Conservation (phyloP, 306 rosid species). For the Vigna unguiculata region DNA sequence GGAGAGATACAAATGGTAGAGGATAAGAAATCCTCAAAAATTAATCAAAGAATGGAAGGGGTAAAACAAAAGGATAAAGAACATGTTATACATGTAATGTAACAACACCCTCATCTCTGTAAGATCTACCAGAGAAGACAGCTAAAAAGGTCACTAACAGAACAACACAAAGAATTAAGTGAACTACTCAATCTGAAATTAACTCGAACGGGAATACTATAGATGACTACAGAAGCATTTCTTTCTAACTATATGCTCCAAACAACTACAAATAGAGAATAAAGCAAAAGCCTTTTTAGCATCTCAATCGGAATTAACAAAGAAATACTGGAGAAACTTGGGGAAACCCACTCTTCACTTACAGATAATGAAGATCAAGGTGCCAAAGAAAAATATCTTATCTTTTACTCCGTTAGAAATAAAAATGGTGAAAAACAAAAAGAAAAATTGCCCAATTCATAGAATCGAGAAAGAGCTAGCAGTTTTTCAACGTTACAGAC, state of each 20-base stretch:
- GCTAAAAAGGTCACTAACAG: neutral
- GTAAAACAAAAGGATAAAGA: neutral
- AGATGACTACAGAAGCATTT: neutral
- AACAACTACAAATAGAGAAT: neutral
- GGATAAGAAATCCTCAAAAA: conserved; percentile 4
- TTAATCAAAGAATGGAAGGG: neutral
- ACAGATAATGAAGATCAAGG: conserved; percentile 9
- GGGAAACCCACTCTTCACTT: neutral
- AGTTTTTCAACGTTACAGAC: conserved; percentile 5
- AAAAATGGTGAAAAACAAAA: neutral
- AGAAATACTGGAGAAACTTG: neutral
- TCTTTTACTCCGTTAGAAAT: neutral
- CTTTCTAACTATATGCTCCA: neutral
- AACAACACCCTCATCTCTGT: neutral
- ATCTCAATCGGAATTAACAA: neutral
- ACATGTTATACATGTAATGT: neutral
- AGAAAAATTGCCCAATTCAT: conserved; percentile 8
- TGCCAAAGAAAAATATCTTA: neutral
- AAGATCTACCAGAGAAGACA: neutral
- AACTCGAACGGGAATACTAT: neutral
- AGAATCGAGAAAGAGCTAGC: conserved; percentile 12
- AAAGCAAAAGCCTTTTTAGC: neutral
- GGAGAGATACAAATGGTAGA: neutral
- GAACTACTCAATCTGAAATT: neutral
- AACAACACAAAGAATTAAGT: neutral